A percentile compares a stretch with the other conserved stretches of the same genome.
Conservation (phyloP, 2,329 filamentous ascomycete genomes). For the Phoma sp. region DNA sequence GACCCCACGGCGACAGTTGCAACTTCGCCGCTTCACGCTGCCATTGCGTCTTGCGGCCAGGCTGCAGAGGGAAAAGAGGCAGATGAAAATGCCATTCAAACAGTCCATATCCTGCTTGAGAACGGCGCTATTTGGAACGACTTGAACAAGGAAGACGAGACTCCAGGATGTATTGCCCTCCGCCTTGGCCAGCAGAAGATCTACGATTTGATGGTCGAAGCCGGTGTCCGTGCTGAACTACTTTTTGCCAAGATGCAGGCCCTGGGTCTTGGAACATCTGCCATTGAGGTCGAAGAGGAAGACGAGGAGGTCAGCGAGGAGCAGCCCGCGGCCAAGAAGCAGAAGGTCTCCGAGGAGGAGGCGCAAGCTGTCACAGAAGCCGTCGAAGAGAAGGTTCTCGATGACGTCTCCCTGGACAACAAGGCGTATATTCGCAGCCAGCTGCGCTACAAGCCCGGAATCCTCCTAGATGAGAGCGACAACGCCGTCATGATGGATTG, state of each 20-base stretch:
- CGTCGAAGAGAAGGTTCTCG: conserved; percentile 34
- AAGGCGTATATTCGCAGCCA: conserved; percentile 47
- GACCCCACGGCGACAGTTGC: conserved; percentile 43
- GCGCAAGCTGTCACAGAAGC: conserved; percentile 33
- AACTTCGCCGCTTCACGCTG: conserved; percentile 46
- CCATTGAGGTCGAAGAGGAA: conserved; percentile 29
- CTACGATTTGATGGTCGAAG: conserved; percentile 47
- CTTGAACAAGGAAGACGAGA: conserved; percentile 47
- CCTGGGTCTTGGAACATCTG: conserved; percentile 35
- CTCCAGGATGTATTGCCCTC: conserved; percentile 47
- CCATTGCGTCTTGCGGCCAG: conserved; percentile 42
- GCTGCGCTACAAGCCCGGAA: conserved; percentile 42
- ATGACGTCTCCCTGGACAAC: conserved; percentile 49
- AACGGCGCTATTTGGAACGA: conserved; percentile 51
- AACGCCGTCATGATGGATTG: conserved; percentile 96
- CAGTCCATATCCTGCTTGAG: conserved; percentile 40
- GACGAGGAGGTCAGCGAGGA: conserved; percentile 32
- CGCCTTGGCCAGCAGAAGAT: conserved; percentile 42
- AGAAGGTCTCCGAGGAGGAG: conserved; percentile 38
- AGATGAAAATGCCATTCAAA: conserved; percentile 36
- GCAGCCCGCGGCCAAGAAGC: conserved; percentile 43
- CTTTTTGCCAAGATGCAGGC: conserved; percentile 45
- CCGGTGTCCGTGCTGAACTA: conserved; percentile 45
- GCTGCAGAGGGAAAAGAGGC: conserved; percentile 38
- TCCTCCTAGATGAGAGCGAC: conserved; percentile 72